A percentile compares a stretch with the other conserved stretches of the same genome.
Evolutionary conservation across 2,329 filamentous ascomycete species (phyloP).

Genomic region (Phialophora chinensis): DNA sequence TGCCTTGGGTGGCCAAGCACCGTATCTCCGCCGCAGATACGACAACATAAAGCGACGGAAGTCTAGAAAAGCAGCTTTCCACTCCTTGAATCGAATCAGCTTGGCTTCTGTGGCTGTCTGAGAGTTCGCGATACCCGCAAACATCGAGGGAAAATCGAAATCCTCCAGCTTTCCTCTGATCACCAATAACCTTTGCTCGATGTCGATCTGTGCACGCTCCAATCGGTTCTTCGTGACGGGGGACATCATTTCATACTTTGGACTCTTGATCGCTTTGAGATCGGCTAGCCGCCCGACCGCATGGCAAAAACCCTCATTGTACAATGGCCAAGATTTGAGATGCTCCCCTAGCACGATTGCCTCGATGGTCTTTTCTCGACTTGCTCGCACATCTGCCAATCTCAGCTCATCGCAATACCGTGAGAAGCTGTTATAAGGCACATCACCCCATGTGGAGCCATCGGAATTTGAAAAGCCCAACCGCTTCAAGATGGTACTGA

Average conservation of each 20-base stretch:
- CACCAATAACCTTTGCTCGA: conserved; percentile 72
- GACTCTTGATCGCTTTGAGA: conserved; percentile 70
- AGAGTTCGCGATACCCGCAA: conserved; percentile 84
- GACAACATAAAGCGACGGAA: conserved; percentile 75
- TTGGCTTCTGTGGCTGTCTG: conserved; percentile 78
- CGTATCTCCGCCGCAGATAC: conserved; percentile 72
- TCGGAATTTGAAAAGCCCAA: conserved; percentile 68
- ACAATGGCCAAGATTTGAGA: conserved; percentile 80
- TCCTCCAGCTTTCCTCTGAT: conserved; percentile 77
- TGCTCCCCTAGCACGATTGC: conserved; percentile 86
- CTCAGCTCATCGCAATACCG: conserved; percentile 76
- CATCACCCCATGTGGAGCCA: conserved; percentile 68
- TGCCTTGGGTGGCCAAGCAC: conserved; percentile 89
- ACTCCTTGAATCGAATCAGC: conserved; percentile 79
- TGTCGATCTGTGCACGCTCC: conserved; percentile 79
- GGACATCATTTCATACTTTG: conserved; percentile 73
- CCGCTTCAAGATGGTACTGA: conserved; percentile 62
- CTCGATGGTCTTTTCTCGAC: conserved; percentile 87
- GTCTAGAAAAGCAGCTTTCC: conserved; percentile 75
- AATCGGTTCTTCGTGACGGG: conserved; percentile 76
- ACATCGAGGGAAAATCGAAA: conserved; percentile 90
- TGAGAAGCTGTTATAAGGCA: conserved; percentile 57
- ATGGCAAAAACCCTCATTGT: conserved; percentile 90
- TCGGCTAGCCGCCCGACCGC: conserved; percentile 83
- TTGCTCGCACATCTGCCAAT: conserved; percentile 79